Percentiles rank a stretch among this genome's conserved stretches.
phyloP scores from a whole-genome alignment of 768 basidiomycete genomes.

The Artomyces pyxidatus region DNA sequence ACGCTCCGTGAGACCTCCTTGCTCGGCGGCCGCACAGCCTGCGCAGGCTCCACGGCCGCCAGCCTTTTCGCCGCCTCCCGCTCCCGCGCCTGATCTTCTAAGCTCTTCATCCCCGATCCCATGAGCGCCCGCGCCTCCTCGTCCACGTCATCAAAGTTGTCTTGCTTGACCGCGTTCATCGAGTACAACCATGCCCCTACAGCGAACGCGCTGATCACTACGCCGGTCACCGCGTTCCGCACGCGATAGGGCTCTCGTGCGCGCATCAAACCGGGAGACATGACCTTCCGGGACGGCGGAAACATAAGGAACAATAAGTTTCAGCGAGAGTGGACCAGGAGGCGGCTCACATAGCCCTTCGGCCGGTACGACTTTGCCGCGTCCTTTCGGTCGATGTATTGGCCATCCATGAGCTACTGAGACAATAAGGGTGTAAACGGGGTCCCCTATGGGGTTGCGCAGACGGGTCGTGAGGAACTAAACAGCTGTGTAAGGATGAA shows the following conservation, averaged over 20 bases:
- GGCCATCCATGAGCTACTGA: constrained; percentile 6
- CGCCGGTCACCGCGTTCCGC: constrained; percentile 73
- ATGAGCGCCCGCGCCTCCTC: constrained; percentile 47
- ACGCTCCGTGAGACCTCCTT: not conserved
- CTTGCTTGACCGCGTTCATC: constrained; percentile 45
- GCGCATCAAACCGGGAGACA: constrained; percentile 82
- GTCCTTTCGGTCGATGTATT: constrained; percentile 35
- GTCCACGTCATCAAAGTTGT: constrained; percentile 25
- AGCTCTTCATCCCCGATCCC: constrained; percentile 6
- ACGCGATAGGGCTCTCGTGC: constrained; percentile 80
- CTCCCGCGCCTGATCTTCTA: not conserved
- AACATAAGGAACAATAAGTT: too few species aligned
- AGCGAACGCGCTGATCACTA: constrained; percentile 62
- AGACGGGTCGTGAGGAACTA: too few species aligned
- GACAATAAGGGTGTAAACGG: too few species aligned
- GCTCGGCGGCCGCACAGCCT: not conserved
- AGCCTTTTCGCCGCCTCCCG: not conserved
- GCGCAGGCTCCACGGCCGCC: not conserved
- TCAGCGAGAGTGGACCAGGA: too few species aligned
- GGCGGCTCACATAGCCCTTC: constrained; percentile 42
- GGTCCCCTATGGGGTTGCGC: too few species aligned
- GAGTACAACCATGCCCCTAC: constrained; percentile 87
- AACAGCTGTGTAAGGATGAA: too few species aligned
- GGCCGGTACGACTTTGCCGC: constrained; percentile 46
- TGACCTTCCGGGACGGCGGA: too few species aligned